Evolutionary conservation across 1,284 basidiomycete genomes (phyloP), one percentile per base, ranked within the genome.

Genomic region (Lentinus polychrous): DNA sequence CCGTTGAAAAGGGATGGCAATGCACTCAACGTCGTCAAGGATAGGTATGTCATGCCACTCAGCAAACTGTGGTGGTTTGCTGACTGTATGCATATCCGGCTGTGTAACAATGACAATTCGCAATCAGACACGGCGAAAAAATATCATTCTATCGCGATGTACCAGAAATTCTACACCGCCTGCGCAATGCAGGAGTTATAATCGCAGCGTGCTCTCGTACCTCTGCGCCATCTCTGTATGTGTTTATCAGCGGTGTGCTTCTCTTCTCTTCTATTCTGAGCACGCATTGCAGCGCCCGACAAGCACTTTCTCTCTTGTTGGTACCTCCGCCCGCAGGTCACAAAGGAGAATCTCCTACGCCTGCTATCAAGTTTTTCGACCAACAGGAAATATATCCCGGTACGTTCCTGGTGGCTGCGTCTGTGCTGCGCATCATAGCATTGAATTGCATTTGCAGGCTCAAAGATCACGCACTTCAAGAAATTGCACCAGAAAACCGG

Each of bases 371-470:
- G 11, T 86, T 85, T 56, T 92, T 95, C 60, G 79, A 91, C 59
- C 78, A 88, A 54, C 65, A 83, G 50, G 89, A 94, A 61, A 92
- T 94, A 63, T 94, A 91, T 58, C 89, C 90, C 8, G 85, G 86
- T 79, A 20, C 27, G 11, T 20, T 17, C 43, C n/a, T 11, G 32
- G 23, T 5, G 6, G 27, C 22, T 22, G 20, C 17, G 35, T 35
- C 45, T 37, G 34, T 41, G 42, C 24, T 34, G 34, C 49, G 6
- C 36, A 37, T 12, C 4, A 37, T 15, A 8, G 15, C 46, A 18
- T 34, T 40, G 15, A 41, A n/a, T 46, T 24, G 12, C 36, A 5
- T 37, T 15, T 14, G 18, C 52, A 83, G 85, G 83, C n/a, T 89
- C 88, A 12, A 93, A 94, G 66, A 66, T 91, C 15, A 73, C 73